Percentiles rank a stretch among this genome's conserved stretches.
Conservation (phyloP, 805 yeast species). For the Ogataea henricii region DNA sequence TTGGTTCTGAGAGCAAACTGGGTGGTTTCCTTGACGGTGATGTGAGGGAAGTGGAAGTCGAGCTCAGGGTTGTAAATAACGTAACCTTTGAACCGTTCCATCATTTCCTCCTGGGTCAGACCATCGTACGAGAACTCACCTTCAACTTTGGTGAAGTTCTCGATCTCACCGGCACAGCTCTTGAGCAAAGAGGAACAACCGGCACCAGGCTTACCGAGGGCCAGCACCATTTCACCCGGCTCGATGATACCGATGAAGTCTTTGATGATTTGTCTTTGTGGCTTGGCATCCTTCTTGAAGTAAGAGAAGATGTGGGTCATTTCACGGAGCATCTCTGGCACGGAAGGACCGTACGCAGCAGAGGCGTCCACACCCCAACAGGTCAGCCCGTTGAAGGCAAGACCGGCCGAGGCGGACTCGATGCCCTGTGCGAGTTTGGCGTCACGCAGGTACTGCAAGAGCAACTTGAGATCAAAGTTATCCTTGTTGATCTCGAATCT, state of each 20-base stretch:
- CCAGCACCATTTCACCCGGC: constrained; percentile 71
- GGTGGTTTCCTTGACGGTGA: constrained; percentile 74
- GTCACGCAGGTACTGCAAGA: constrained; percentile 41
- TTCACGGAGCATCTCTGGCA: constrained; percentile 44
- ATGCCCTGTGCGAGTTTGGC: constrained; percentile 46
- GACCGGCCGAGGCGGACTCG: constrained; percentile 52
- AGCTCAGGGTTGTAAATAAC: constrained; percentile 60
- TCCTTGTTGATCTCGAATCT: constrained; percentile 45
- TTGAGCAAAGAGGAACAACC: constrained; percentile 75
- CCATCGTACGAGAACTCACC: constrained; percentile 68
- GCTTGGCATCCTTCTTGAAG: constrained; percentile 35
- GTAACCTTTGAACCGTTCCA: constrained; percentile 55
- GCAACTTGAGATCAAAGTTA: constrained; percentile 47
- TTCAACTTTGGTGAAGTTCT: constrained; percentile 45
- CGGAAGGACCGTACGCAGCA: constrained; percentile 52
- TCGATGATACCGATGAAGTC: constrained; percentile 43
- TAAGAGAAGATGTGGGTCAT: constrained; percentile 31
- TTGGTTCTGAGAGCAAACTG: constrained; percentile 69
- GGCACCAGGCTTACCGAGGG: constrained; percentile 75
- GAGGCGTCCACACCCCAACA: constrained; percentile 54
- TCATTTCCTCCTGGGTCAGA: constrained; percentile 58
- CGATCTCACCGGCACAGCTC: constrained; percentile 56
- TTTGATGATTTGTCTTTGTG: constrained; percentile 41
- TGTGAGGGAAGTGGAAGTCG: constrained; percentile 75
- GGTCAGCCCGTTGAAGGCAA: constrained; percentile 45